These are phyloP conservation scores for Mucor plumbeus DNA, from an alignment of 371 early-diverging fungal species.

Conservation along the genomic window DNA sequence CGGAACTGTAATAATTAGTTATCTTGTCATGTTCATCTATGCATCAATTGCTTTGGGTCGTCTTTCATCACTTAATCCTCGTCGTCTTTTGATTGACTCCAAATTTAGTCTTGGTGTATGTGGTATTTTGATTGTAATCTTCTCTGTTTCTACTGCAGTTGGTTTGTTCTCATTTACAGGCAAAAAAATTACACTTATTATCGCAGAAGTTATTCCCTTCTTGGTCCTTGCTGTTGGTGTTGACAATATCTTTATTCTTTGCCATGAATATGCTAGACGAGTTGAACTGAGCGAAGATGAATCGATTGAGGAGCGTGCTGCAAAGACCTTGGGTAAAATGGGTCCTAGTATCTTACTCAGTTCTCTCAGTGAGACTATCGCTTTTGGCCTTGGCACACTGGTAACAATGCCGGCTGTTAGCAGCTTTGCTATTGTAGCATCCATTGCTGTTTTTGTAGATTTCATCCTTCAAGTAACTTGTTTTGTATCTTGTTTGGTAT, in stretches of 20 bases:
- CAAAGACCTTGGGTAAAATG: conserved; percentile 64
- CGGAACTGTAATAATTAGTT: conserved; percentile 66
- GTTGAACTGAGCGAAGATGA: conserved; percentile 35
- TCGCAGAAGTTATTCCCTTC: conserved; percentile 84
- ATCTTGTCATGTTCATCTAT: conserved; percentile 78
- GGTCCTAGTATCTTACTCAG: conserved; percentile 77
- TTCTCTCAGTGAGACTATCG: conserved; percentile 72
- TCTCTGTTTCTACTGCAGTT: conserved; percentile 71
- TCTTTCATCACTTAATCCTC: conserved; percentile 44
- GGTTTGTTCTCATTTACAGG: conserved; percentile 73
- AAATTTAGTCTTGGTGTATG: conserved; percentile 71
- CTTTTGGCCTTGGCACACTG: conserved; percentile 72
- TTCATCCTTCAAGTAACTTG: conserved; percentile 77
- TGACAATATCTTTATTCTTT: conserved; percentile 80
- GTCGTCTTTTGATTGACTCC: conserved; percentile 67
- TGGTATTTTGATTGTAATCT: conserved; percentile 76
- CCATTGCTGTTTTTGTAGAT: conserved; percentile 75
- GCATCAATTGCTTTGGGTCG: conserved; percentile 73
- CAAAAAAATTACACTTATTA: conserved; percentile 73
- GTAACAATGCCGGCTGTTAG: conserved; percentile 84
- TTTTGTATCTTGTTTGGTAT: conserved; percentile 69
- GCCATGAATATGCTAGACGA: conserved; percentile 69
- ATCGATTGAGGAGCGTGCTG: conserved; percentile 59
- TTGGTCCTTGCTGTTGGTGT: conserved; percentile 83
- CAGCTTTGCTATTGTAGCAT: conserved; percentile 76